phyloP scores from a whole-genome alignment of 352 stramenopile species.

The Phytophthora podocarpi region DNA sequence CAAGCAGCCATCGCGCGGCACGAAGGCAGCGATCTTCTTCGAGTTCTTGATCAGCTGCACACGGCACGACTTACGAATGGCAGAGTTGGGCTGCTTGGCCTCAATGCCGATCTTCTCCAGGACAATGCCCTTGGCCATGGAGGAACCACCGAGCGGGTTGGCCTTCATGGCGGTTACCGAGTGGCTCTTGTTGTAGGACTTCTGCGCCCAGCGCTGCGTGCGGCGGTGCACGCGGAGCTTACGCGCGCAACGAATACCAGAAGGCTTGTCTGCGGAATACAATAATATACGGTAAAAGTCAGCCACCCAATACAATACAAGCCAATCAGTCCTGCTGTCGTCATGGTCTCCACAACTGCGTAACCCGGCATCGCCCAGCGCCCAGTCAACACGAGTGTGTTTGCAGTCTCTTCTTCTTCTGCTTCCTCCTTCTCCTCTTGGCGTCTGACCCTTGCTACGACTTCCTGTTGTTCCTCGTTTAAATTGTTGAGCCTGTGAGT shows the following conservation, averaged over 20 bases:
- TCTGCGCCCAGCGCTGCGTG: slow-evolving; percentile 97
- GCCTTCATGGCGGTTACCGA: slow-evolving; percentile 99
- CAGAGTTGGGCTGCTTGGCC: slow-evolving; percentile 99
- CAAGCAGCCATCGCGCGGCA: slow-evolving; percentile 99
- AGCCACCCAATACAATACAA: background rate
- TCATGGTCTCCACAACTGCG: background rate
- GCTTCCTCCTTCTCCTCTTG: background rate
- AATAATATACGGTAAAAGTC: background rate
- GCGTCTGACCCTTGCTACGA: too few relatives aligned
- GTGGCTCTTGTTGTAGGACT: slow-evolving; percentile 99
- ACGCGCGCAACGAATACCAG: slow-evolving; percentile 98
- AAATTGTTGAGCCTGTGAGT: background rate
- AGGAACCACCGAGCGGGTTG: slow-evolving; percentile 99
- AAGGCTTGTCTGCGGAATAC: slow-evolving; percentile 93
- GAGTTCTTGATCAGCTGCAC: slow-evolving; percentile 99
- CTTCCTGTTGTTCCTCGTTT: too few relatives aligned
- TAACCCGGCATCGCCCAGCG: background rate
- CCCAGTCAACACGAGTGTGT: background rate
- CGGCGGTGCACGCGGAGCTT: slow-evolving; percentile 99
- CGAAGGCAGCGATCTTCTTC: slow-evolving; percentile 99
- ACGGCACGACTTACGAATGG: slow-evolving; percentile 99
- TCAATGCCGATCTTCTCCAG: slow-evolving; percentile 99
- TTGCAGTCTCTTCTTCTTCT: background rate
- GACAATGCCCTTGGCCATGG: slow-evolving; percentile 99
- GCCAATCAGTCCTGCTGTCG: too few relatives aligned